Percentiles rank a stretch among this genome's conserved stretches.
Conservation (phyloP, 257 asterid species). For the Sherardia arvensis region DNA sequence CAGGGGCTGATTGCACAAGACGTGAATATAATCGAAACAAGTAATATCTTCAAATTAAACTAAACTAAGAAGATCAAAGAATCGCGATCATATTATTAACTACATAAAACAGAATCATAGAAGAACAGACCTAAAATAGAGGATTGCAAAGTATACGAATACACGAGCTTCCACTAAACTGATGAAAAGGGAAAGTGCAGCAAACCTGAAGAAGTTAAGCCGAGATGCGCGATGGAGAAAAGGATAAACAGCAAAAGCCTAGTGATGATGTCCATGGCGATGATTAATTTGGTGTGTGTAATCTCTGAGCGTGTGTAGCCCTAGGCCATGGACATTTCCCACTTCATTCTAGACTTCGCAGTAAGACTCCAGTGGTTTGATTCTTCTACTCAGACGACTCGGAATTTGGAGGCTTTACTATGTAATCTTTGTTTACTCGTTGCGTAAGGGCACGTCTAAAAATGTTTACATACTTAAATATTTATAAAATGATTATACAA, state of each 20-base stretch:
- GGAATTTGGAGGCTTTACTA: background rate
- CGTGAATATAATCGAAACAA: conserved; percentile 3
- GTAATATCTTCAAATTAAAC: background rate
- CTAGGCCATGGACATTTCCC: conserved; percentile 38
- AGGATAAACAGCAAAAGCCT: conserved; percentile 32
- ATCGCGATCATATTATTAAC: too few species aligned
- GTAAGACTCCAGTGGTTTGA: background rate
- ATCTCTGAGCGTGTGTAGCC: conserved; percentile 21
- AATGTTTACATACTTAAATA: too few species aligned
- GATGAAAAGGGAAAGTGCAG: background rate
- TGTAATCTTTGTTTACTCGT: too few species aligned
- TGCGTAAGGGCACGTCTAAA: too few species aligned
- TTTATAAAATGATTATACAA: too few species aligned
- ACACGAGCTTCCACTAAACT: background rate
- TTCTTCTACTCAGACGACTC: background rate
- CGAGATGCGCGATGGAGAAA: conserved; percentile 31
- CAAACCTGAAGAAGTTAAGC: conserved; percentile 46
- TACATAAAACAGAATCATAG: background rate
- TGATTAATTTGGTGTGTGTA: background rate
- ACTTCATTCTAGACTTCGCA: background rate
- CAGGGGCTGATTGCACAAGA: conserved; percentile 5
- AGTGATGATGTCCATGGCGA: conserved; percentile 35
- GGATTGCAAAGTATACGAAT: background rate
- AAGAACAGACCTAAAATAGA: background rate
- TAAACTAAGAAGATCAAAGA: background rate